Percentiles rank a stretch among this genome's conserved stretches.
Evolutionary conservation across 2,329 filamentous ascomycete species (phyloP).

Genomic region (Penicillium sp.): DNA sequence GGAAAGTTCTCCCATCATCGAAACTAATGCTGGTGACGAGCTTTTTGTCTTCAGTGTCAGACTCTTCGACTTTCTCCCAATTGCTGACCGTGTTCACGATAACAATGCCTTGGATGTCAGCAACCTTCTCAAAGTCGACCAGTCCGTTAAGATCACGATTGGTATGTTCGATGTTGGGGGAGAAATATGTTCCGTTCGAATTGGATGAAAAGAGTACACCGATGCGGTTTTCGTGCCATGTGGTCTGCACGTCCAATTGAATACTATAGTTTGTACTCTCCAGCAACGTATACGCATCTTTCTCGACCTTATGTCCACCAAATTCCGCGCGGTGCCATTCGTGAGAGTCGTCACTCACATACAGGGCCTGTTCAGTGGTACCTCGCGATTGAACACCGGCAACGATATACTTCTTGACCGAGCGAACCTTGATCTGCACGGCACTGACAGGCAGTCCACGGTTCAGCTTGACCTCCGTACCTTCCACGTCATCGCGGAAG

Average conservation of each 20-base stretch:
- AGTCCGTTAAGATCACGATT: constrained; percentile 75
- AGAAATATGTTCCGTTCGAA: constrained; percentile 95
- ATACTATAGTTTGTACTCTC: constrained; percentile 98
- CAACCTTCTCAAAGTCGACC: constrained; percentile 94
- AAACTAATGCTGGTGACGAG: constrained; percentile 84
- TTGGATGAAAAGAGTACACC: constrained; percentile 93
- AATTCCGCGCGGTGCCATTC: constrained; percentile 94
- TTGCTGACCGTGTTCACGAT: constrained; percentile 89
- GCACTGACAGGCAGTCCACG: constrained; percentile 73
- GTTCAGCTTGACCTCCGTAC: constrained; percentile 73
- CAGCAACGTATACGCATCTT: constrained; percentile 85
- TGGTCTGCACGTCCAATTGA: constrained; percentile 87
- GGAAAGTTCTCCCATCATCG: constrained; percentile 88
- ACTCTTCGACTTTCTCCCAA: constrained; percentile 68
- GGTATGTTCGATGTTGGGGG: constrained; percentile 85
- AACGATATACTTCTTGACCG: constrained; percentile 83
- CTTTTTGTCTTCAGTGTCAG: constrained; percentile 59
- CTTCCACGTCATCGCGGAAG: constrained; percentile 61
- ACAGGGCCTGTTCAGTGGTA: constrained; percentile 89
- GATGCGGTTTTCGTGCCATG: constrained; percentile 64
- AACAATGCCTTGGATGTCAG: constrained; percentile 87
- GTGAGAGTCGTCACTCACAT: constrained; percentile 78
- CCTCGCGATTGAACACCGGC: constrained; percentile 76
- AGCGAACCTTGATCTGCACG: constrained; percentile 71
- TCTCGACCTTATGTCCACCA: constrained; percentile 78